These are phyloP conservation scores for Castanea mollissima DNA, from an alignment of 306 rosid species.

Conservation along the genomic window DNA sequence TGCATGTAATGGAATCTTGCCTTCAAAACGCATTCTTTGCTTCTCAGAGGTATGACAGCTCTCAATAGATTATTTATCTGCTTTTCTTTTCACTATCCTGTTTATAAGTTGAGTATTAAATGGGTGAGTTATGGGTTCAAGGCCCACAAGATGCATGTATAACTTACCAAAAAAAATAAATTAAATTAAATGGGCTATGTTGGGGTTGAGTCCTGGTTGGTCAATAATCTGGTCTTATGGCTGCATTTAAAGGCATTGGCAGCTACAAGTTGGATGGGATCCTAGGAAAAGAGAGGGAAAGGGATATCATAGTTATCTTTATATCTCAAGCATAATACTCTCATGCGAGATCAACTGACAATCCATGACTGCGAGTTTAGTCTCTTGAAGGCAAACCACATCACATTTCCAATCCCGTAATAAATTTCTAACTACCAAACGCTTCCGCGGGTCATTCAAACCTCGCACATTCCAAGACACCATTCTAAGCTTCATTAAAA, in stretches of 20 bases:
- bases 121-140: background rate
- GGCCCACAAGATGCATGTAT: no score
- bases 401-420: no score
- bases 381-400: no score
- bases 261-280: slow-evolving; percentile 2
- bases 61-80: background rate
- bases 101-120: background rate
- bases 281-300: background rate
- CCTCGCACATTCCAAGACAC: no score
- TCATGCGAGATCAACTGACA: no score
- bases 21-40: slow-evolving; percentile 73
- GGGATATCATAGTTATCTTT: background rate
- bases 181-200: background rate
- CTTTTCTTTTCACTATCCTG: background rate
- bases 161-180: no score
- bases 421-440: no score
- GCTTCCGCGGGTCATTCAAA: no score
- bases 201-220: slow-evolving; percentile 1
- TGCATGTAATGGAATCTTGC: slow-evolving; percentile 49
- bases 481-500: no score
- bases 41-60: slow-evolving; percentile 66
- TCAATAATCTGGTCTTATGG: background rate
- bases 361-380: no score
- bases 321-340: no score
- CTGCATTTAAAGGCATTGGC: background rate